Evolutionary conservation across 2,329 filamentous ascomycete genomes (phyloP), one percentile per base, ranked within the genome.

Genomic region (Aspergillus pseudoglaucus): DNA sequence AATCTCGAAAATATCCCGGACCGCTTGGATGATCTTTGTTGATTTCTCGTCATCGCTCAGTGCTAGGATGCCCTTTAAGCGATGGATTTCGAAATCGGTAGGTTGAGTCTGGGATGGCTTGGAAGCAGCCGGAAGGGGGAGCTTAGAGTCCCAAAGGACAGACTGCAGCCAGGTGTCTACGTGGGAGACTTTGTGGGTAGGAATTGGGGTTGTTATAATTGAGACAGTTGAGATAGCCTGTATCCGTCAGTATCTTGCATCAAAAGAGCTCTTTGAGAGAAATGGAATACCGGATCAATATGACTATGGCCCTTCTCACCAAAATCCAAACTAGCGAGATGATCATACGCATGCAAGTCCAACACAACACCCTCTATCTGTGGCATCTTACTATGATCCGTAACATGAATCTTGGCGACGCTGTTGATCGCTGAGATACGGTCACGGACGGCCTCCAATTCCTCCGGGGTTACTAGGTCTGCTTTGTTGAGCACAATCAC

Each of bases 401-500:
- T 97, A 15, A 88, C 75, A 57, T 93, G 83, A 40, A 97, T 79
- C 59, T 84, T 90, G 1, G 93, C 93, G 2, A 96, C 75, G 0
- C 87, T 86, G 64, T 98, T 98, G 66, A 98, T 97, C 4, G 88
- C 85, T 47, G 78, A 74, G 46, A 97, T 83, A 41, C 93, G 80
- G 14, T 80, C 75, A 53, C 77, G 78, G 6, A 96, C 87, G 0
- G 64, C 69, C n/a, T 80, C 69, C 1, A 97, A 77, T 59, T 95
- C 83, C 6, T 79, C 71, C 1, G 78, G 65, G 5, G 78, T 81
- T 3, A 97, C 90, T 3, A 96, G 75, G 63, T 98, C 93, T 3
- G 84, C 78, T 68, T 98, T 98, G 72, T 98, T 98, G 58, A 98
- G 81, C 35, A 98, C 82, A 40, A 98, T 80, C 7, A 97, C 89